Conservation (phyloP, 441 rosid species). For the Hura crepitans region DNA sequence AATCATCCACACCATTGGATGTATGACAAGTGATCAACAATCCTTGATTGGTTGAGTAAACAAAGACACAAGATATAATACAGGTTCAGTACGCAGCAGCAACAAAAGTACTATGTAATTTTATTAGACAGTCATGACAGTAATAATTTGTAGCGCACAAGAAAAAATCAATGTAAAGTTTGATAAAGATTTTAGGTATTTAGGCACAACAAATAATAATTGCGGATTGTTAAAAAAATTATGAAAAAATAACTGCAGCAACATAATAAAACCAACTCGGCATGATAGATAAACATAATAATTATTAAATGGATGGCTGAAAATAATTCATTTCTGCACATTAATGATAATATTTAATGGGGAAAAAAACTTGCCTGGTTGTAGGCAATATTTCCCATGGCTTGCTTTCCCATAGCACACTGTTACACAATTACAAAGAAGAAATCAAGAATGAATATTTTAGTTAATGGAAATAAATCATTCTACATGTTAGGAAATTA, state of each 20-base stretch:
- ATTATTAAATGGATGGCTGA: background rate
- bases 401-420: constrained; percentile 99
- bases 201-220: background rate
- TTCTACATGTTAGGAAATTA: constrained; percentile 16
- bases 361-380: constrained; percentile 62
- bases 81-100: constrained; percentile 8
- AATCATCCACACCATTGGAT: background rate
- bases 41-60: no score
- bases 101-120: background rate
- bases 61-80: no score
- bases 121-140: background rate
- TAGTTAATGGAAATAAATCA: constrained; percentile 18
- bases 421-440: constrained; percentile 26
- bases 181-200: background rate
- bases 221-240: background rate
- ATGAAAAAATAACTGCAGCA: background rate
- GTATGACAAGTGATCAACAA: background rate
- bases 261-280: background rate
- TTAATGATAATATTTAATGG: background rate
- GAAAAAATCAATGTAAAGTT: background rate
- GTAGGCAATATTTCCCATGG: constrained; percentile 96
- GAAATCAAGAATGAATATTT: constrained; percentile 21
- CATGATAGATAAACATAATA: background rate
- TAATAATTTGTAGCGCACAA: background rate
- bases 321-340: background rate